phyloP scores from a whole-genome alignment of 305 asterid species.

The Fraxinus ornus region DNA sequence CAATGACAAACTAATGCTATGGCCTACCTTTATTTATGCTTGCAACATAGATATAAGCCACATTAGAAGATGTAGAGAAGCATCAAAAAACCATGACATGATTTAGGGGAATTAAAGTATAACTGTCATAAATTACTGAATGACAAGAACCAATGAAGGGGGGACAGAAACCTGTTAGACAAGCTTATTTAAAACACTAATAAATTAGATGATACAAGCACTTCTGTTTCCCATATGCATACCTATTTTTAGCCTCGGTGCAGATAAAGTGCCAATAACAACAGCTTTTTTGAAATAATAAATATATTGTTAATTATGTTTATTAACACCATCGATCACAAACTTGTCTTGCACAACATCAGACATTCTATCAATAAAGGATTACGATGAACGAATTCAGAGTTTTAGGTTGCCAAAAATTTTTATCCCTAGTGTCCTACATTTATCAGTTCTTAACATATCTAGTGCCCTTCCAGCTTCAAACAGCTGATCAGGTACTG shows the following conservation, averaged over 20 bases:
- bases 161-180: not conserved
- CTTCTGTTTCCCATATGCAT: constrained; percentile 7
- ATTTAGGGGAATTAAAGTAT: not conserved
- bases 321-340: not conserved
- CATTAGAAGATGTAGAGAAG: not conserved
- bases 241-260: not conserved
- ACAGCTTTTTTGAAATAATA: not conserved
- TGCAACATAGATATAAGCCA: constrained; percentile 7
- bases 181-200: constrained; percentile 1
- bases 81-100: not conserved
- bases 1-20: constrained; percentile 5
- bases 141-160: not conserved
- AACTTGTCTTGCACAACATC: not conserved
- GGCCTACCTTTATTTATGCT: constrained; percentile 3
- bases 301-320: not conserved
- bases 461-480: not conserved
- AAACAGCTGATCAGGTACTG: not conserved
- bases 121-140: not conserved
- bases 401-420: not conserved
- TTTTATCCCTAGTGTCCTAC: not conserved
- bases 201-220: not conserved
- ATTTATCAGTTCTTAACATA: not conserved
- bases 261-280: not conserved
- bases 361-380: not conserved
- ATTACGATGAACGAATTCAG: not conserved